Conservation (phyloP, 176 grass and related monocot species). For the Poa pratensis region DNA sequence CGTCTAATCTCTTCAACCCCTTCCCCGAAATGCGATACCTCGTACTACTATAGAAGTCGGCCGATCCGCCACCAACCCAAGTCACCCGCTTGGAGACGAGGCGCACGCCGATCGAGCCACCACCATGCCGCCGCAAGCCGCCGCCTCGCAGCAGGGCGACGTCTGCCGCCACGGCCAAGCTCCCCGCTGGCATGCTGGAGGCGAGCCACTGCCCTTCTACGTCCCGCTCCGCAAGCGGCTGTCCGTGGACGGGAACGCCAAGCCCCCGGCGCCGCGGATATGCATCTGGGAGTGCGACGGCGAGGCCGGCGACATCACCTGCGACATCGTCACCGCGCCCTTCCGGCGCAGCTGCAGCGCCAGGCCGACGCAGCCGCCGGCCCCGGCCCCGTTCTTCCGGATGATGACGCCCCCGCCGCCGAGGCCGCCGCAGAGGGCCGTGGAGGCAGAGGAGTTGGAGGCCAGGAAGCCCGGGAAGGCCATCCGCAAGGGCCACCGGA, state of each 20-base stretch:
- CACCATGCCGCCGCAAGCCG: conserved; percentile 44
- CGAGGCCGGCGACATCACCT: conserved; percentile 85
- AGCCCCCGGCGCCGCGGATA: conserved; percentile 57
- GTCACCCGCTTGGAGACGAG: background rate
- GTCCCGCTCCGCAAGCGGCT: conserved; percentile 55
- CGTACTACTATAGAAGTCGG: conserved; percentile 45
- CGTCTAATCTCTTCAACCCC: background rate
- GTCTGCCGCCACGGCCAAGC: conserved; percentile 31
- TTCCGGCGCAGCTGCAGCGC: conserved; percentile 54
- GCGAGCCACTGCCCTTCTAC: conserved; percentile 40
- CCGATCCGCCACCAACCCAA: background rate
- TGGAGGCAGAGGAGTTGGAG: conserved; percentile 3
- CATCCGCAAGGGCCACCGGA: conserved; percentile 73
- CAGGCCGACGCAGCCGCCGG: conserved; percentile 32
- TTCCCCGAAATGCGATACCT: conserved; percentile 51
- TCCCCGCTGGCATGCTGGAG: background rate
- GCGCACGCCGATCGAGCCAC: background rate
- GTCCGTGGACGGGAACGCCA: conserved; percentile 50
- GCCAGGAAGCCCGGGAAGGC: conserved; percentile 57
- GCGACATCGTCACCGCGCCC: conserved; percentile 67
- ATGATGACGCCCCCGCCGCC: conserved; percentile 45
- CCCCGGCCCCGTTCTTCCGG: conserved; percentile 37
- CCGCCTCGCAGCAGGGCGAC: conserved; percentile 24
- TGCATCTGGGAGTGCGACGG: conserved; percentile 92
- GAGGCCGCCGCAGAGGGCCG: conserved; percentile 14